Percentiles rank a stretch among this genome's conserved stretches.
These are phyloP conservation scores for Phlebiopsis gigantea DNA, from an alignment of 768 basidiomycete species.

Conservation along the genomic window DNA sequence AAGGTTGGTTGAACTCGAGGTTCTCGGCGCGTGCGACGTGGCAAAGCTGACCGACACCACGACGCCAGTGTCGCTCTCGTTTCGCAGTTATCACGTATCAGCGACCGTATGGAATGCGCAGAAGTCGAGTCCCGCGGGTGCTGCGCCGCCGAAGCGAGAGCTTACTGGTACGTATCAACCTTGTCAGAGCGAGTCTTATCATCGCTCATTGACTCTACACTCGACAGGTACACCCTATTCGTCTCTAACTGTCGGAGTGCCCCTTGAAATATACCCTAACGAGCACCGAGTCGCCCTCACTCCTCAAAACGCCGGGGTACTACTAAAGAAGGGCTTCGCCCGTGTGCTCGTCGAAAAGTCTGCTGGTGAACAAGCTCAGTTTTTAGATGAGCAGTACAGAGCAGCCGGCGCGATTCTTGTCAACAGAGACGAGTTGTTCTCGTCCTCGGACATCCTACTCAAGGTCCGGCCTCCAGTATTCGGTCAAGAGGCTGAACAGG, in stretches of 20 bases:
- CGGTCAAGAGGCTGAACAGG: slow-evolving; percentile 51
- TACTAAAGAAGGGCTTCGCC: slow-evolving; percentile 80
- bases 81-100: slow-evolving; percentile 8
- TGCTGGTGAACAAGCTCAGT: slow-evolving; percentile 71
- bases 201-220: not conserved
- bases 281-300: slow-evolving; percentile 81
- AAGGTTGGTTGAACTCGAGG: slow-evolving; percentile 5
- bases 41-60: not conserved
- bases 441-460: slow-evolving; percentile 68
- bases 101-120: slow-evolving; percentile 8
- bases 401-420: slow-evolving; percentile 77
- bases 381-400: slow-evolving; percentile 73
- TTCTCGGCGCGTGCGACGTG: not conserved
- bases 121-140: slow-evolving; percentile 5
- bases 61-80: slow-evolving; percentile 1
- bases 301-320: slow-evolving; percentile 66
- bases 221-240: slow-evolving; percentile 57
- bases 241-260: slow-evolving; percentile 69
- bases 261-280: slow-evolving; percentile 69
- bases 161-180: slow-evolving; percentile 7
- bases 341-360: slow-evolving; percentile 68
- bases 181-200: not conserved
- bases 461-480: slow-evolving; percentile 78
- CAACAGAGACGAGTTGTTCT: slow-evolving; percentile 66
- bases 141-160: slow-evolving; percentile 5